Evolutionary conservation across 345 rosid genomes (phyloP).

Genomic region (Eucalyptus urophylla): DNA sequence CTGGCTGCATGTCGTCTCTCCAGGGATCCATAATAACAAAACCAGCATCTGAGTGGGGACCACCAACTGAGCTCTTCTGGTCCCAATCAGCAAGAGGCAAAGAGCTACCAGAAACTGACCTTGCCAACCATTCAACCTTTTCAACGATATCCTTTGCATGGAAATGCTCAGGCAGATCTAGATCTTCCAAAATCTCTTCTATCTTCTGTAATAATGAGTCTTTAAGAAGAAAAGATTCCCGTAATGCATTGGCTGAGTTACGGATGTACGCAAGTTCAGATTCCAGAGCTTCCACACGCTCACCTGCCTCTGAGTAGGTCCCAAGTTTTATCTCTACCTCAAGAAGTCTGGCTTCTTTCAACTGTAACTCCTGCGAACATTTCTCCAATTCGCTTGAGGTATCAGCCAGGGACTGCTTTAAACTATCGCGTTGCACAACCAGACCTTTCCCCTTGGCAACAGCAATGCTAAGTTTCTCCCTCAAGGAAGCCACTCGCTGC

Average conservation of each 20-base stretch:
- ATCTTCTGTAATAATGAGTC: slow-evolving; percentile 90
- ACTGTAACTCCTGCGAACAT: slow-evolving; percentile 58
- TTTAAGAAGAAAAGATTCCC: slow-evolving; percentile 94
- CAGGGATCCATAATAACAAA: slow-evolving; percentile 54
- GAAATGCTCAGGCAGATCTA: slow-evolving; percentile 85
- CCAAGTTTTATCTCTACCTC: slow-evolving; percentile 69
- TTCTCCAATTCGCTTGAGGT: slow-evolving; percentile 67
- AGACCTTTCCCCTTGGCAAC: slow-evolving; percentile 94
- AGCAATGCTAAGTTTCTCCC: slow-evolving; percentile 97
- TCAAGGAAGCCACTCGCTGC: slow-evolving; percentile 62
- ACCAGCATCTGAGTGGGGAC: slow-evolving; percentile 49
- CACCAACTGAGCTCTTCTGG: slow-evolving; percentile 55
- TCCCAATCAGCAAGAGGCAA: slow-evolving; percentile 59
- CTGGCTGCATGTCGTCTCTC: slow-evolving; percentile 61
- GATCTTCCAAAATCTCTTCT: slow-evolving; percentile 89
- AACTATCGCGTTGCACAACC: slow-evolving; percentile 70
- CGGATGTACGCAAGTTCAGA: slow-evolving; percentile 98
- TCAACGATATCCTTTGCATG: slow-evolving; percentile 80
- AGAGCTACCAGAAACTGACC: slow-evolving; percentile 50
- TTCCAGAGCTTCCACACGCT: slow-evolving; percentile 88
- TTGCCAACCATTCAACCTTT: slow-evolving; percentile 90
- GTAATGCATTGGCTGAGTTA: slow-evolving; percentile 83
- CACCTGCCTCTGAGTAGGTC: slow-evolving; percentile 78
- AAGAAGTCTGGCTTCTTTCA: slow-evolving; percentile 55
- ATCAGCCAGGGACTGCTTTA: slow-evolving; percentile 66